These are phyloP conservation scores for Botrytis sinoallii DNA, from an alignment of 2,329 filamentous ascomycete genomes.

Conservation along the genomic window DNA sequence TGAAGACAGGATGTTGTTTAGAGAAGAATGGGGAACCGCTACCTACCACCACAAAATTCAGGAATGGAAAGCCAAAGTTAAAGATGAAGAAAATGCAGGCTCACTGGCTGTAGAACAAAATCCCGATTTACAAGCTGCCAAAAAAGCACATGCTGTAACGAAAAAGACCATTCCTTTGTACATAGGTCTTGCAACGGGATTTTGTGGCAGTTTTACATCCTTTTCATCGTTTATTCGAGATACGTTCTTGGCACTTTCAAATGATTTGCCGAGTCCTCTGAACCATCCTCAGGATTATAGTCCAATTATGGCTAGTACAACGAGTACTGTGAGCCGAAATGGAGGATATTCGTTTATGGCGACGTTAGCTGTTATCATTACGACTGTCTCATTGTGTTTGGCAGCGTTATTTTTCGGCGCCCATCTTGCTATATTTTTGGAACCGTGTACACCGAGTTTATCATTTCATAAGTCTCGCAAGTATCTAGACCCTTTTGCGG, in stretches of 20 bases:
- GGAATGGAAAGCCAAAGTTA: conserved; percentile 37
- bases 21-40: conserved; percentile 58
- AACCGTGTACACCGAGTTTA: conserved; percentile 57
- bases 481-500: conserved; percentile 60
- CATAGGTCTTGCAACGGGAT: conserved; percentile 80
- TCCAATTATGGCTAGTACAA: conserved; percentile 36
- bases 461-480: conserved; percentile 55
- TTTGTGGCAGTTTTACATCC: conserved; percentile 86
- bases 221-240: conserved; percentile 86
- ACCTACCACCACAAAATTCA: conserved; percentile 41
- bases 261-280: conserved; percentile 59
- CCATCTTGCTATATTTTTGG: conserved; percentile 66
- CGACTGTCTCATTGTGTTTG: conserved; percentile 68
- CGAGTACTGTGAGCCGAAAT: conserved; percentile 50
- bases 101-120: conserved; percentile 13
- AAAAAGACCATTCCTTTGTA: conserved; percentile 91
- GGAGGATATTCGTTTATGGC: conserved; percentile 83
- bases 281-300: conserved; percentile 40
- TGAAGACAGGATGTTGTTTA: conserved; percentile 75
- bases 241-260: conserved; percentile 73
- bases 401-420: conserved; percentile 68
- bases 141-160: conserved; percentile 56
- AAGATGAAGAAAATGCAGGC: conserved; percentile 41
- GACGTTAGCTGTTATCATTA: conserved; percentile 68
- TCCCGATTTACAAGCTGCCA: conserved; percentile 45